Conservation (phyloP, 1,284 basidiomycete genomes). For the Ganoderma meredithae region DNA sequence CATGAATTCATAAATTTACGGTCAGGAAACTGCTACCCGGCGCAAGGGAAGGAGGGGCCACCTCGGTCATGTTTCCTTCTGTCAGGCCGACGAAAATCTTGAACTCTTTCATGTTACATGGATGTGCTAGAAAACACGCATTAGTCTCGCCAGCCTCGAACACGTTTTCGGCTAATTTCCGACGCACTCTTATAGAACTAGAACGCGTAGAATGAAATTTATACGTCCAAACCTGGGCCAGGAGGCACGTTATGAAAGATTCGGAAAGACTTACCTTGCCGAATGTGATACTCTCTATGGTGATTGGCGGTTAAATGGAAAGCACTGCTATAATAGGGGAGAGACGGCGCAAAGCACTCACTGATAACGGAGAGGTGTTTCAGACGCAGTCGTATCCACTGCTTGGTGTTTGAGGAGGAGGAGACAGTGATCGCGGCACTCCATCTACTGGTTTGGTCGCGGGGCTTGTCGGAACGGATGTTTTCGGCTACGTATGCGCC, state of each 20-base stretch:
- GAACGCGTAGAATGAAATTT: background rate
- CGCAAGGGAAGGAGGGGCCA: background rate
- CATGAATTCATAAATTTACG: background rate
- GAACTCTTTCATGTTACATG: slow-evolving; percentile 86
- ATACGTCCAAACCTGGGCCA: background rate
- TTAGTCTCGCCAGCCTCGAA: slow-evolving; percentile 15
- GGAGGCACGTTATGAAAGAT: background rate
- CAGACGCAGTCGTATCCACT: slow-evolving; percentile 75
- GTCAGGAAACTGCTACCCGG: background rate
- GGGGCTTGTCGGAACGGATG: slow-evolving; percentile 67
- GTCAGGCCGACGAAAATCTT: slow-evolving; percentile 70
- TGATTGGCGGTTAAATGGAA: background rate
- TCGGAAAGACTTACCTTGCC: slow-evolving; percentile 65
- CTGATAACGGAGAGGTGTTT: slow-evolving; percentile 67
- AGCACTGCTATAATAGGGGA: slow-evolving; percentile 1
- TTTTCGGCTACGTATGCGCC: slow-evolving; percentile 73
- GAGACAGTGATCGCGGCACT: slow-evolving; percentile 66
- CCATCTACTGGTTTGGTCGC: slow-evolving; percentile 75
- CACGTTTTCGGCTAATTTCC: background rate
- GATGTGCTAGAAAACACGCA: slow-evolving; percentile 57
- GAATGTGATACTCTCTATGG: slow-evolving; percentile 73
- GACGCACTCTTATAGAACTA: slow-evolving; percentile 63
- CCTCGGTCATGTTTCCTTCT: slow-evolving; percentile 68
- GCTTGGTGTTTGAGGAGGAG: slow-evolving; percentile 59
- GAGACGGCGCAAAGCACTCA: slow-evolving; percentile 48